These are phyloP conservation scores for Eucalyptus microcorys DNA, from an alignment of 345 rosid species.

Conservation along the genomic window DNA sequence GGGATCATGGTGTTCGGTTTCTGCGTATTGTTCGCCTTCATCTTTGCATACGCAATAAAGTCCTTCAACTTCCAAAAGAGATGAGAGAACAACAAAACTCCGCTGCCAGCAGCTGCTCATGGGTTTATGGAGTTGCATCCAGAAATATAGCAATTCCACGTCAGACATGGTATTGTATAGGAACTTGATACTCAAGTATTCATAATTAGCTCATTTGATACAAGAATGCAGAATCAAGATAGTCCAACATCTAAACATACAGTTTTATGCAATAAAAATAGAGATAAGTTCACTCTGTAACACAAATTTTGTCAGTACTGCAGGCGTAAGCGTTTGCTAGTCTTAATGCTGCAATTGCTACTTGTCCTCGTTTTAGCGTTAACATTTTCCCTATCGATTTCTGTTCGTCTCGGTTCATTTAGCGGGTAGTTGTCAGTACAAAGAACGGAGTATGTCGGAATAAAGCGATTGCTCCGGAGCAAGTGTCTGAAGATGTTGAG, in stretches of 20 bases:
- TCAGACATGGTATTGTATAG: not conserved
- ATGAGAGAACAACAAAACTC: slow-evolving; percentile 6
- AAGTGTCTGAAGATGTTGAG: not conserved
- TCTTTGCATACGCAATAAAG: slow-evolving; percentile 77
- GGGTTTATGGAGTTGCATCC: not conserved
- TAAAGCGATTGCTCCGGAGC: not conserved
- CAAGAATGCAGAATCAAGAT: not conserved
- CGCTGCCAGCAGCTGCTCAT: not conserved
- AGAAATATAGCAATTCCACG: not conserved
- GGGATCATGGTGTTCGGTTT: slow-evolving; percentile 69
- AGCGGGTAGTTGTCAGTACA: not conserved
- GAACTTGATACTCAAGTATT: not conserved
- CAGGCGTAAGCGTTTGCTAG: not conserved
- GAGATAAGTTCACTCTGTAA: not conserved
- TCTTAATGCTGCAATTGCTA: not conserved
- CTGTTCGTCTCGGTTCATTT: not conserved
- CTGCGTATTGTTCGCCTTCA: slow-evolving; percentile 48
- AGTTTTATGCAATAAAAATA: not conserved
- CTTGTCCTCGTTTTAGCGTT: not conserved
- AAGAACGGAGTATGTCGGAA: not conserved
- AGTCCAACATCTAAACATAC: not conserved
- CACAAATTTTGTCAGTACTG: not conserved
- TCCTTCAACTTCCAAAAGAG: slow-evolving; percentile 92
- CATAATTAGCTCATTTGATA: not conserved
- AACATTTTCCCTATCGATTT: not conserved